Percentiles rank a stretch among this genome's conserved stretches.
These are phyloP conservation scores for Diddensiella caesifluorescens DNA, from an alignment of 805 yeast genomes.

Conservation along the genomic window DNA sequence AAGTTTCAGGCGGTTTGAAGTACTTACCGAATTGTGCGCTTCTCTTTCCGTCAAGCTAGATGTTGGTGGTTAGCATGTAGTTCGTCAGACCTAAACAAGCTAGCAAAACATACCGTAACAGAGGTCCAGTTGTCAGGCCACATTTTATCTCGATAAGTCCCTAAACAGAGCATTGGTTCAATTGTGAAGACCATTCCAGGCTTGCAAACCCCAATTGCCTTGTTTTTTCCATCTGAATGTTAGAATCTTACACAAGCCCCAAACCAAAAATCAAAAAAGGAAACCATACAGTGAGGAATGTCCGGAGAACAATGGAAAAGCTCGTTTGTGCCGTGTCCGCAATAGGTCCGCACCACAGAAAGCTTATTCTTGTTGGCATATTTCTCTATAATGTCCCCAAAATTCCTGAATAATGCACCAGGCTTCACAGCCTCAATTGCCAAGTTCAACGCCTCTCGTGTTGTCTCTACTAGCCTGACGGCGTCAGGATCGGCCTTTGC, in stretches of 20 bases:
- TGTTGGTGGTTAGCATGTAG: slow-evolving; percentile 1
- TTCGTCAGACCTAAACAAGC: slow-evolving; percentile 20
- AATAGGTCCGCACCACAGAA: slow-evolving; percentile 82
- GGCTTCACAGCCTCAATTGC: slow-evolving; percentile 88
- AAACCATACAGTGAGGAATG: slow-evolving; percentile 63
- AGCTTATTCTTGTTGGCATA: slow-evolving; percentile 74
- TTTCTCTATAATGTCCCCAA: slow-evolving; percentile 84
- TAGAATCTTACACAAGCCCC: neutral
- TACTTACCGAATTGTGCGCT: slow-evolving; percentile 77
- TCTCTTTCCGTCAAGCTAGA: slow-evolving; percentile 60
- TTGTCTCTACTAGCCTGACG: slow-evolving; percentile 86
- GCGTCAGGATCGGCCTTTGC: slow-evolving; percentile 71
- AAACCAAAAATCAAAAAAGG: too few species aligned
- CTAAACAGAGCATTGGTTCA: slow-evolving; percentile 94
- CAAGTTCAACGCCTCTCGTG: slow-evolving; percentile 78
- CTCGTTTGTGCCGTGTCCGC: slow-evolving; percentile 89
- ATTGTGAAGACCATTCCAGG: slow-evolving; percentile 96
- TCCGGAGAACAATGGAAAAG: slow-evolving; percentile 90
- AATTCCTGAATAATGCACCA: slow-evolving; percentile 77
- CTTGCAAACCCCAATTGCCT: slow-evolving; percentile 87
- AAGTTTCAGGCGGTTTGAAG: neutral
- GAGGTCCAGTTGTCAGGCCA: slow-evolving; percentile 99
- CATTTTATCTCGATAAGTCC: slow-evolving; percentile 67
- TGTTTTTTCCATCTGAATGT: slow-evolving; percentile 62
- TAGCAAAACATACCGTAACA: slow-evolving; percentile 46